Percentiles rank a stretch among this genome's conserved stretches.
These are phyloP conservation scores for Mangifera indica DNA, from an alignment of 345 rosid genomes.

Conservation along the genomic window DNA sequence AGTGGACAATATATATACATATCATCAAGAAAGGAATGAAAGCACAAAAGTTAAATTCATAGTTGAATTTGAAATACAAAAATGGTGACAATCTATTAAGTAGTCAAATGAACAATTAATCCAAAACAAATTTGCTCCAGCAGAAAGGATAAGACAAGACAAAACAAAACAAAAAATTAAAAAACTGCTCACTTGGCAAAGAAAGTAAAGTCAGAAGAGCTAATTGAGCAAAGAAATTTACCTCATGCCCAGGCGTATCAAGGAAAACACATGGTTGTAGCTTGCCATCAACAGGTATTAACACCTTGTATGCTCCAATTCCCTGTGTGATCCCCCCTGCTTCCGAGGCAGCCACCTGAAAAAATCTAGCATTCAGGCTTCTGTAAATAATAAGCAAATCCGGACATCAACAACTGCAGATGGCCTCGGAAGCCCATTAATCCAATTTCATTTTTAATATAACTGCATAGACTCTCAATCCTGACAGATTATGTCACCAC, in stretches of 20 bases:
- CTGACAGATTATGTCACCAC: background rate
- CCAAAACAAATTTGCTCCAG: slow-evolving; percentile 13
- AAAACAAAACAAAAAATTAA: too few relatives aligned
- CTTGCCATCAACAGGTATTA: slow-evolving; percentile 80
- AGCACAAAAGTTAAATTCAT: slow-evolving; percentile 16
- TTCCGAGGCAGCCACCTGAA: slow-evolving; percentile 93
- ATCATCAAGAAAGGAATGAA: slow-evolving; percentile 29
- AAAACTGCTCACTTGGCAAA: slow-evolving; percentile 4
- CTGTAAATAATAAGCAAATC: slow-evolving; percentile 17
- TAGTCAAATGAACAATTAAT: slow-evolving; percentile 1
- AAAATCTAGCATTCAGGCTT: slow-evolving; percentile 30
- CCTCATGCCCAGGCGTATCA: slow-evolving; percentile 99
- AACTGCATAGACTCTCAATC: background rate
- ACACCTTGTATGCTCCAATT: slow-evolving; percentile 89
- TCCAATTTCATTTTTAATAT: background rate
- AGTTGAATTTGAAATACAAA: slow-evolving; percentile 13
- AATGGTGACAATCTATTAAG: background rate
- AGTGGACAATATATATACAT: slow-evolving; percentile 26
- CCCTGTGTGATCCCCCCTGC: slow-evolving; percentile 99
- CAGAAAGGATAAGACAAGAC: background rate
- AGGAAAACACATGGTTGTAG: slow-evolving; percentile 84
- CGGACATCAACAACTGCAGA: slow-evolving; percentile 12
- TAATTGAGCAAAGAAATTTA: slow-evolving; percentile 23
- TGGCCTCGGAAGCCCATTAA: slow-evolving; percentile 11
- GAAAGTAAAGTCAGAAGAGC: background rate